These are phyloP conservation scores for Aspergillus thermomutatus DNA, from an alignment of 2,329 filamentous ascomycete species.

Conservation along the genomic window DNA sequence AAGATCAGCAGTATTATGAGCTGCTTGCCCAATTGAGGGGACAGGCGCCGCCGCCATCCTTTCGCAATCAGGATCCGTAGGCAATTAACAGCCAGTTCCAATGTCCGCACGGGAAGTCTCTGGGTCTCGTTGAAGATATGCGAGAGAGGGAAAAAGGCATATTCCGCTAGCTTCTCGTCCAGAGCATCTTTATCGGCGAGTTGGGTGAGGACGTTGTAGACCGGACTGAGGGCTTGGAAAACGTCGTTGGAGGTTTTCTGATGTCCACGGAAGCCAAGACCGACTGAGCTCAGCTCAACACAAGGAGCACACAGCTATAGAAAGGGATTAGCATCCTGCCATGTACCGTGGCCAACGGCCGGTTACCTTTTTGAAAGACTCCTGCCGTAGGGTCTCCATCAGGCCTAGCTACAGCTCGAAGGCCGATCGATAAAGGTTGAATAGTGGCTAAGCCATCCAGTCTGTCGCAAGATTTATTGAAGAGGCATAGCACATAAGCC, in stretches of 20 bases:
- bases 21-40: constrained; percentile 72
- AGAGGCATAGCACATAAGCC: not conserved
- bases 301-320: constrained; percentile 56
- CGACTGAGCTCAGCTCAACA: constrained; percentile 55
- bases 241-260: constrained; percentile 46
- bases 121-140: constrained; percentile 77
- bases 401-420: not conserved
- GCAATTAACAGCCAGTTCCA: constrained; percentile 75
- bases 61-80: constrained; percentile 68
- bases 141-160: constrained; percentile 89
- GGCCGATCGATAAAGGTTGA: not conserved
- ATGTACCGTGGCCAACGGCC: not conserved
- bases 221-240: constrained; percentile 44
- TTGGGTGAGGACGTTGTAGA: constrained; percentile 38
- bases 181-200: constrained; percentile 48
- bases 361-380: constrained; percentile 41
- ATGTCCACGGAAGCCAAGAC: constrained; percentile 48
- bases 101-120: constrained; percentile 61
- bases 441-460: not conserved
- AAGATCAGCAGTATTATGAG: constrained; percentile 81
- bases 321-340: constrained; percentile 17
- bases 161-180: constrained; percentile 84
- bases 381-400: constrained; percentile 39
- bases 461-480: too few species aligned
- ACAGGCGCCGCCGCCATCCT: constrained; percentile 74